Conservation (phyloP, 345 rosid species). For the Populus simonii region DNA sequence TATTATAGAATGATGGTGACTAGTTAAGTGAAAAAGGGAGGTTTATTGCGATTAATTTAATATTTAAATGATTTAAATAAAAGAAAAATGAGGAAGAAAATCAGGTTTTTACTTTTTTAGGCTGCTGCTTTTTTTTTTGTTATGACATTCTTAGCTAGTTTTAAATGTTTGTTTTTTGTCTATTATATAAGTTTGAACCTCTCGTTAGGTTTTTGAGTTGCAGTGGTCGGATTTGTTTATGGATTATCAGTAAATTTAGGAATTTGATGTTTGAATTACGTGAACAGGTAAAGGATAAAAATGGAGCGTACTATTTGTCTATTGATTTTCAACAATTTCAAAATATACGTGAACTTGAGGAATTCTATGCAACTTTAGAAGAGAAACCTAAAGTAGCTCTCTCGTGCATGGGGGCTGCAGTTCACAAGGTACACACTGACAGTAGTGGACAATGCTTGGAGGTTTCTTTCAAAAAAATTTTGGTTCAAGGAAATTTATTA, state of each 20-base stretch:
- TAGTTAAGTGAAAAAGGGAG: too few species aligned
- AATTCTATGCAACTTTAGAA: slow-evolving; percentile 56
- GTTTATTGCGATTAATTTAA: too few species aligned
- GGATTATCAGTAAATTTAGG: neutral
- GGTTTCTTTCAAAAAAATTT: neutral
- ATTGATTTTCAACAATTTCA: slow-evolving; percentile 70
- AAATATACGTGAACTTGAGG: slow-evolving; percentile 46
- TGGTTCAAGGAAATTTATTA: neutral
- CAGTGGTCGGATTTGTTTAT: neutral
- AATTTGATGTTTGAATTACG: neutral
- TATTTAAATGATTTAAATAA: too few species aligned
- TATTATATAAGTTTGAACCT: neutral
- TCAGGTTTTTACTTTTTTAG: too few species aligned
- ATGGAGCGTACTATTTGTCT: slow-evolving; percentile 48
- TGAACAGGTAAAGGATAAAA: slow-evolving; percentile 62
- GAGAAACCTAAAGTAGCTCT: slow-evolving; percentile 76
- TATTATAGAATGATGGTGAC: too few species aligned
- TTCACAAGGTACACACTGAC: slow-evolving; percentile 58
- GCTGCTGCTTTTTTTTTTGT: too few species aligned
- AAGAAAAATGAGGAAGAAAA: too few species aligned
- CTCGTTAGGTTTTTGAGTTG: neutral
- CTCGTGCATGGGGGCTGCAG: slow-evolving; percentile 72
- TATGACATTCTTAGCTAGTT: too few species aligned
- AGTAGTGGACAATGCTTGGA: neutral
- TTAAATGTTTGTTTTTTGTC: too few species aligned